Conservation (phyloP, 345 rosid genomes). For the Citrus reticulata region DNA sequence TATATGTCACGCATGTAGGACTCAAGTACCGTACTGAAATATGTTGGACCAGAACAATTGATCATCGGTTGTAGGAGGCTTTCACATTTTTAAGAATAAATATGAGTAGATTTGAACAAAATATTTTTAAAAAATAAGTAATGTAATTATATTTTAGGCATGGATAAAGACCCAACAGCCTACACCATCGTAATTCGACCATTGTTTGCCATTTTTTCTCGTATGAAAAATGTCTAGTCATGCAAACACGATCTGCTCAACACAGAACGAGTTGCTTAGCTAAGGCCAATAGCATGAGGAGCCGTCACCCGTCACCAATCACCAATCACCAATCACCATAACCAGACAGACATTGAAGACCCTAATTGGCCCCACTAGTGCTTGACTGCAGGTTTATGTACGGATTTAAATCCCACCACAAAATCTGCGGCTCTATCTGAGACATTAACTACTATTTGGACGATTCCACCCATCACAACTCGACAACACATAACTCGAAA, state of each 20-base stretch:
- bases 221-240: background rate
- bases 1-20: too few relatives aligned
- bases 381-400: constrained; percentile 7
- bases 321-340: background rate
- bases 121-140: too few relatives aligned
- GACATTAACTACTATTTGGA: constrained; percentile 5
- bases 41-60: too few relatives aligned
- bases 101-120: too few relatives aligned
- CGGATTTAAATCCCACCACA: background rate
- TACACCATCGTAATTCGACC: too few relatives aligned
- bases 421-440: constrained; percentile 21
- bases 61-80: too few relatives aligned
- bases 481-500: constrained; percentile 23
- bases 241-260: background rate
- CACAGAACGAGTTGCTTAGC: too few relatives aligned
- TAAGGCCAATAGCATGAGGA: background rate
- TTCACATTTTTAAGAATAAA: too few relatives aligned
- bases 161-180: too few relatives aligned
- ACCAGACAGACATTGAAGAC: background rate
- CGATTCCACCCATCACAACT: constrained; percentile 19
- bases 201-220: background rate
- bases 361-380: background rate
- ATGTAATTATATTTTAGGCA: too few relatives aligned
- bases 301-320: constrained; percentile 23
- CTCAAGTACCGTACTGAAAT: too few relatives aligned